Conservation (phyloP, 768 basidiomycete genomes). For the Amanita polypyramis region DNA sequence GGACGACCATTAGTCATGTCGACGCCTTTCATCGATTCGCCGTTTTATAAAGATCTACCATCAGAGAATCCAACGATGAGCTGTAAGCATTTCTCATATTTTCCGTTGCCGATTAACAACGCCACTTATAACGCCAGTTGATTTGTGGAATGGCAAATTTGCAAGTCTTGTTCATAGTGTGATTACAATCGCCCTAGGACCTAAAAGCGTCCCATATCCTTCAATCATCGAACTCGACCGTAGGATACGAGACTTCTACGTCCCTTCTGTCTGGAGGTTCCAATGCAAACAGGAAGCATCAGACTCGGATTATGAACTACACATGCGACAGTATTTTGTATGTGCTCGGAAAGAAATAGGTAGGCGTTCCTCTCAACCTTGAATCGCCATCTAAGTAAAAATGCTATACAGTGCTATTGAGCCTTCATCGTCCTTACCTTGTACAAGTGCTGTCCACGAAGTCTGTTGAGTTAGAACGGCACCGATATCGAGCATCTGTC, state of each 20-base stretch:
- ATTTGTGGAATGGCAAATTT: constrained; percentile 46
- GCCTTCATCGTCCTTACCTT: constrained; percentile 60
- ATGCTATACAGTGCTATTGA: constrained; percentile 36
- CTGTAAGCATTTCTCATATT: constrained; percentile 24
- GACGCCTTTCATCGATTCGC: constrained; percentile 42
- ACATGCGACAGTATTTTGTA: constrained; percentile 33
- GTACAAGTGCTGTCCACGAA: constrained; percentile 54
- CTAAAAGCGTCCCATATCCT: constrained; percentile 39
- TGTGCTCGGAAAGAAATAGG: constrained; percentile 41
- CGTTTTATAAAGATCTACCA: constrained; percentile 38
- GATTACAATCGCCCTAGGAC: constrained; percentile 39
- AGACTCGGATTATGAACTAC: constrained; percentile 13
- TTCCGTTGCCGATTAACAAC: background rate
- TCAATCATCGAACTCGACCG: constrained; percentile 49
- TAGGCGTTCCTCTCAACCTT: constrained; percentile 14
- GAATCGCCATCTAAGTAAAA: background rate
- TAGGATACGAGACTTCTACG: constrained; percentile 47
- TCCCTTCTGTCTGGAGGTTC: constrained; percentile 38
- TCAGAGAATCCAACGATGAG: constrained; percentile 23
- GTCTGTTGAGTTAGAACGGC: constrained; percentile 44
- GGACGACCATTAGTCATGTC: constrained; percentile 52
- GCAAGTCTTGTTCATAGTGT: constrained; percentile 40
- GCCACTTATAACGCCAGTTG: constrained; percentile 25
- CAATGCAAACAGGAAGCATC: constrained; percentile 14
- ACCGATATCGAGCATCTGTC: constrained; percentile 59